Evolutionary conservation across 2,329 filamentous ascomycete species (phyloP), one percentile per base, ranked within the genome.

Genomic region (Pestalotiopsis sp.): DNA sequence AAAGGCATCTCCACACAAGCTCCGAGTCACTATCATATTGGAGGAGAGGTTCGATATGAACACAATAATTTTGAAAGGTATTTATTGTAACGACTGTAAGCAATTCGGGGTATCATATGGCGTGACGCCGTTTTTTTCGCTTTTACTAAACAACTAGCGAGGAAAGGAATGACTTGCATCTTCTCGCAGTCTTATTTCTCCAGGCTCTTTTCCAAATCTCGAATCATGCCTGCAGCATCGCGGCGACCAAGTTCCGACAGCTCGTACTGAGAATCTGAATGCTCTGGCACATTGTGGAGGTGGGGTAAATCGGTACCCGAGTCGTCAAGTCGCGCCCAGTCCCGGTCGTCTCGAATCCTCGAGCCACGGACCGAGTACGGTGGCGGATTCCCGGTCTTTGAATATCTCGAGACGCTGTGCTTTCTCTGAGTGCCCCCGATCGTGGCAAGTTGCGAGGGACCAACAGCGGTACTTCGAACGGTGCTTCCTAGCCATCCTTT

Each of bases 1-100:
- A 71, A 5, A 81, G 80, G 0, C 71, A 75, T 39, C 59, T 77
- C 67, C 74, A 77, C 41, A 70, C 67, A 12, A 66, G 57, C 12
- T 67, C 64, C n/a, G 4, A 11, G 14, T 11, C 59, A 25, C 27
- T 9, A 4, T 6, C 13, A 38, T 1, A 36, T 62, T 25, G 14
- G 4, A 17, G 27, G 6, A 14, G n/a, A n/a, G 59, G 1, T 36
- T 36, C 1, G 31, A 36, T 0, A 2, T 36, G 31, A 23, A 27
- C n/a, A 64, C 23, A 23, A 64, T 6, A 64, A 2, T 64, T n/a
- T 7, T 13, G 31, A 64, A 49, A 13, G 23, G 17, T 14, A 17
- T 64, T 17, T 64, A 31, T 45, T 52, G 38, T 64, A 45, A 64
- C 23, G 38, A 52, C 41, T 64, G 62, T 41, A 52, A 20, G 39